Conservation (phyloP, 768 basidiomycete genomes). For the Naganishia friedmannii region DNA sequence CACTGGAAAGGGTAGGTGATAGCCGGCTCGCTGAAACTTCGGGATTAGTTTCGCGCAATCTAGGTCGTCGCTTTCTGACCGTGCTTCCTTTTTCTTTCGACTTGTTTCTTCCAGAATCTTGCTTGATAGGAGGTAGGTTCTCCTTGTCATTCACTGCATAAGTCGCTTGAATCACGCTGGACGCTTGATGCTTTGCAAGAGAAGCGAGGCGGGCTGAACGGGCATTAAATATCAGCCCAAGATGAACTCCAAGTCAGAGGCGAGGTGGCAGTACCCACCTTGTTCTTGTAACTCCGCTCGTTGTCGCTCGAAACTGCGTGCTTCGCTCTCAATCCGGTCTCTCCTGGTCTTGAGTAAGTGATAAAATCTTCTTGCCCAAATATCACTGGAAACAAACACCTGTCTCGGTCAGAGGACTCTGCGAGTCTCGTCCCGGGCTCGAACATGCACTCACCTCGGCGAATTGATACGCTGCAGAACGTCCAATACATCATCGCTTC, state of each 20-base stretch:
- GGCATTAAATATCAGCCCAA: not conserved
- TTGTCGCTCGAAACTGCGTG: not conserved
- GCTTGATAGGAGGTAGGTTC: not conserved
- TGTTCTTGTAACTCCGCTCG: conserved; percentile 5
- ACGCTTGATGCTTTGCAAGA: not conserved
- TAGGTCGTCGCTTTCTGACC: not conserved
- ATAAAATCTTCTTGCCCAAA: conserved; percentile 16
- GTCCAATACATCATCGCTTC: not conserved
- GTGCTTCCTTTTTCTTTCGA: not conserved
- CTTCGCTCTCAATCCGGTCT: conserved; percentile 2
- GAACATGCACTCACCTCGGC: not conserved
- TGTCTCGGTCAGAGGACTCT: no score
- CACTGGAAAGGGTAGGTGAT: not conserved
- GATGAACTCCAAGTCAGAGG: no score
- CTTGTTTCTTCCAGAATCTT: not conserved
- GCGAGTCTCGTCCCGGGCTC: no score
- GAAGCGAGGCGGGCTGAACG: not conserved
- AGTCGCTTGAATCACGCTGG: not conserved
- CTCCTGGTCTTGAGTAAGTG: not conserved
- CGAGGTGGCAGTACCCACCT: not conserved
- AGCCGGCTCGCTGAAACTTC: not conserved
- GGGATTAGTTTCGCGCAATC: not conserved
- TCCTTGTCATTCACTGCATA: not conserved
- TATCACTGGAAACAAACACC: not conserved
- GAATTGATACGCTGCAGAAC: conserved; percentile 7